phyloP scores from a whole-genome alignment of 495 filamentous ascomycete species.

The Lophiostoma macrostomum region DNA sequence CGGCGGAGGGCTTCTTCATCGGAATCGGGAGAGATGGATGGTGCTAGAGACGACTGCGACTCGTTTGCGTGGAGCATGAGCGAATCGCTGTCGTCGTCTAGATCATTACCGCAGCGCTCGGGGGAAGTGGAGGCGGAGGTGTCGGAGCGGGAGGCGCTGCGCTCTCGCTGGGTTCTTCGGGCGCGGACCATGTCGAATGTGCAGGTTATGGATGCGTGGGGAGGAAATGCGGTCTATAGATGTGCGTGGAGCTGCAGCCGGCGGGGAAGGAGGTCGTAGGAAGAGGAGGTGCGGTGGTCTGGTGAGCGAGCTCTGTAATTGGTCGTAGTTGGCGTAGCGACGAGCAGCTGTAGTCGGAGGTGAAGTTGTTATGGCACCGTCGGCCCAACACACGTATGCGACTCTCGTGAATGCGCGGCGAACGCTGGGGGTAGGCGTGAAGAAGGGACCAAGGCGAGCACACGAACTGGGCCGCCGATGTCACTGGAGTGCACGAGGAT shows the following conservation, averaged over 20 bases:
- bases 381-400: too few relatives aligned
- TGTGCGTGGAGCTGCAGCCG: too few relatives aligned
- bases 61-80: slow-evolving; percentile 81
- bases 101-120: slow-evolving; percentile 51
- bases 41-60: slow-evolving; percentile 81
- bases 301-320: too few relatives aligned
- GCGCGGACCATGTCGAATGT: slow-evolving; percentile 29
- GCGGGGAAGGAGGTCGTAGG: slow-evolving; percentile 3
- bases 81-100: slow-evolving; percentile 85
- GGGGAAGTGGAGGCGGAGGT: slow-evolving; percentile 84
- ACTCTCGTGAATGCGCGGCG: too few relatives aligned
- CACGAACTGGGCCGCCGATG: too few relatives aligned
- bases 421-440: too few relatives aligned
- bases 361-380: too few relatives aligned
- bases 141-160: slow-evolving; percentile 40
- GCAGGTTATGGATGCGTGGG: not conserved
- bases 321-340: too few relatives aligned
- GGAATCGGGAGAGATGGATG: slow-evolving; percentile 33
- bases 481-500: too few relatives aligned
- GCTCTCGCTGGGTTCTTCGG: slow-evolving; percentile 31
- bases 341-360: too few relatives aligned
- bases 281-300: too few relatives aligned
- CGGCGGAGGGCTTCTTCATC: slow-evolving; percentile 61
- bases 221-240: not conserved
- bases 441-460: too few relatives aligned